These are phyloP conservation scores for Nemania sp. DNA, from an alignment of 2,329 filamentous ascomycete genomes.

Conservation along the genomic window DNA sequence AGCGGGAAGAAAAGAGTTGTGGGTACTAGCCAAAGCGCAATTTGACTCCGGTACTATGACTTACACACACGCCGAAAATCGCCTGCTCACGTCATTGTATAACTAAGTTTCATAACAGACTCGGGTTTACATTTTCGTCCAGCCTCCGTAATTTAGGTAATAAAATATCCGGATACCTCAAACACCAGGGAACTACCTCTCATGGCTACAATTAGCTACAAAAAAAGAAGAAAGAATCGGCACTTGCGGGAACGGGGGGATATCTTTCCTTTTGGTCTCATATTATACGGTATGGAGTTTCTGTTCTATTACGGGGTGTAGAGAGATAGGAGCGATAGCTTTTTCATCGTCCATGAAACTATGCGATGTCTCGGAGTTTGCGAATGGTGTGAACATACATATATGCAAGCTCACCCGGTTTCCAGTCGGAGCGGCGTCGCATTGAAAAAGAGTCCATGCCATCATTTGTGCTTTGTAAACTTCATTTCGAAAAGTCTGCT, in stretches of 20 bases:
- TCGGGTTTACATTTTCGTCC: neutral
- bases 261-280: too few species aligned
- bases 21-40: slow-evolving; percentile 6
- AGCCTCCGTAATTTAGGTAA: neutral
- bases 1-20: slow-evolving; percentile 3
- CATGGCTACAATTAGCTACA: too few species aligned
- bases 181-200: neutral
- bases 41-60: neutral
- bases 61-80: slow-evolving; percentile 16
- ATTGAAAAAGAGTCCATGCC: slow-evolving; percentile 27
- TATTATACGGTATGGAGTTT: neutral
- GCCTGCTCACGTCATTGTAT: slow-evolving; percentile 11
- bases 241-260: too few species aligned
- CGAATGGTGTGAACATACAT: slow-evolving; percentile 28
- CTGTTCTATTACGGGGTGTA: slow-evolving; percentile 12
- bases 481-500: slow-evolving; percentile 28
- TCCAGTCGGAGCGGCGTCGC: slow-evolving; percentile 30
- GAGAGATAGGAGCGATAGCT: slow-evolving; percentile 8
- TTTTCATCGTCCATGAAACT: too few species aligned
- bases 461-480: slow-evolving; percentile 29
- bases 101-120: slow-evolving; percentile 9
- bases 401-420: slow-evolving; percentile 34
- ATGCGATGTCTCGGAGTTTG: slow-evolving; percentile 2
- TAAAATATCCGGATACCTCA: neutral
- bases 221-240: too few species aligned